Base-by-base conservation (phyloP, 2,329 filamentous ascomycete species). In the Didymella lethalis region DNA sequence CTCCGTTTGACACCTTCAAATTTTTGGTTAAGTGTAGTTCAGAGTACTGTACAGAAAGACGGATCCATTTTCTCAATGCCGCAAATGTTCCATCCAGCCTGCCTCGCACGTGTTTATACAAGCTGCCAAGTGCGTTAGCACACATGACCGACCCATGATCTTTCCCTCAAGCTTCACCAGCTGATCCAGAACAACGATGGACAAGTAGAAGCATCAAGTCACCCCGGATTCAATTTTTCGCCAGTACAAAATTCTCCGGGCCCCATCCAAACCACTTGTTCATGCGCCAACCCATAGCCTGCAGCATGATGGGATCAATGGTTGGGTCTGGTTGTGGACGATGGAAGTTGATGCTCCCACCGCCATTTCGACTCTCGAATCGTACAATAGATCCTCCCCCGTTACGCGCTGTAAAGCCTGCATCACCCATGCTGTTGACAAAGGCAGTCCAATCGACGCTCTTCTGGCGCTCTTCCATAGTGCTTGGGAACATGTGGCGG, bases 191-290 rank as follows among this genome's bases (percentile, higher is more conserved):
- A 6, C 16, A 36, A n/a, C 32, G 32, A 11, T n/a, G 7, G 32
- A 36, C 14, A 36, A n/a, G 14, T n/a, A n/a, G 16, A 7, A 16
- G n/a, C n/a, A 36, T n/a, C 12, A 32, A 31, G 16, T 36, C 32
- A 18, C 16, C n/a, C 32, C 7, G 5, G 32, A 6, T 6, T 43
- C 7, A 50, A 48, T 58, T 58, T 29, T 34, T 32, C 2, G 23
- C 62, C 53, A 74, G 23, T 3, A 29, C 46, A 48, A 65, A 73
- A 48, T 32, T 61, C 45, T 66, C 65, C 7, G 61, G 46, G 8
- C 32, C 41, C 68, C 71, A 73, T 3, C 65, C 67, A 61, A 73
- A 75, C 66, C 69, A 71, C 48, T 67, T 73, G 18, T 59, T 64
- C 67, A 75, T 61, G 1, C 72, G 60, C 26, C 64, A 62, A 8